Conservation (phyloP, 2,329 filamentous ascomycete species). For the Penicillium crustosum region DNA sequence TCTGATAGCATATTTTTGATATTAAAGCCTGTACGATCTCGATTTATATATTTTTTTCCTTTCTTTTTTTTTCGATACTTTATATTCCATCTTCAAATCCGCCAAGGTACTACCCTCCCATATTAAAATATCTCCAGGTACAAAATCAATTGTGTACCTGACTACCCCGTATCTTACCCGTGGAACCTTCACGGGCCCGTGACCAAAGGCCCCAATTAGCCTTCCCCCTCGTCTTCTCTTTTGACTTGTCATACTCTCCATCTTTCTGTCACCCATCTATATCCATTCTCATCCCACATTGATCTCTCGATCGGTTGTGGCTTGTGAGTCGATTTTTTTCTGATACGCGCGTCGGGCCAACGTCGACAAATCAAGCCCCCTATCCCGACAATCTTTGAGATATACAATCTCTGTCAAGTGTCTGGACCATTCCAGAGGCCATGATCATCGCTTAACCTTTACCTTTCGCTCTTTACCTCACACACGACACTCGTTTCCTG, state of each 20-base stretch:
- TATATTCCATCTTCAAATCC: neutral
- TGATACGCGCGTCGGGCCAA: neutral
- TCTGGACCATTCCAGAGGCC: constrained; percentile 17
- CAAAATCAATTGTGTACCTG: constrained; percentile 4
- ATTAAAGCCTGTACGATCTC: constrained; percentile 3
- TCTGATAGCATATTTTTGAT: neutral
- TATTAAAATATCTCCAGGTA: neutral
- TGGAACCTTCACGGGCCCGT: constrained; percentile 14
- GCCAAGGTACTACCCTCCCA: neutral
- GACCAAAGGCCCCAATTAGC: constrained; percentile 10
- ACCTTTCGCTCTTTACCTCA: constrained; percentile 12
- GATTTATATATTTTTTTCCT: neutral
- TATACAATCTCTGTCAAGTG: neutral
- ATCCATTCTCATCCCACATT: neutral
- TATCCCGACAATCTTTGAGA: neutral
- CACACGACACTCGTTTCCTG: constrained; percentile 23
- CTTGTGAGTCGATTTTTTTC: neutral
- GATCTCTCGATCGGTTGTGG: neutral
- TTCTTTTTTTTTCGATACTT: neutral
- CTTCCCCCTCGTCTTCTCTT: constrained; percentile 6
- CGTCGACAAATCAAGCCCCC: neutral
- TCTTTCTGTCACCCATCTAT: neutral
- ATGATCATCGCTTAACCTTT: constrained; percentile 25
- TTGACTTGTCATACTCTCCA: neutral
- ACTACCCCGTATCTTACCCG: constrained; percentile 12